Evolutionary conservation across 2,329 filamentous ascomycete species (phyloP), one percentile per base, ranked within the genome.

Genomic region (Hypoxylon sp.): DNA sequence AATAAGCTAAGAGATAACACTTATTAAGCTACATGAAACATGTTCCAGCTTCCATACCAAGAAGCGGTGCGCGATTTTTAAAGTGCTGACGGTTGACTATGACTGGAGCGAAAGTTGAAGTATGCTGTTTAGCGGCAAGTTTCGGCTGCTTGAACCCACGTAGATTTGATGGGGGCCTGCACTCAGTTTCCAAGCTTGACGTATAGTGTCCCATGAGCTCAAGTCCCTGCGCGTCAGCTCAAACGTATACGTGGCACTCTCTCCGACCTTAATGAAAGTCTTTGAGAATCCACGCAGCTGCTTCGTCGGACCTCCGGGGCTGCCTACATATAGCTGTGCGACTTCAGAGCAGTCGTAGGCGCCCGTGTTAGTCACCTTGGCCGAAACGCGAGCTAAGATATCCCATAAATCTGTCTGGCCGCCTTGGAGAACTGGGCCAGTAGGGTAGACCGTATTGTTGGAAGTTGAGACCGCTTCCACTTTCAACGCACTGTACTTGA

Each of bases 321-420:
- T 79, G 4, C 73, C 69, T n/a, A 89, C 75, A 73, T 89, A 89
- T 0, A 90, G 78, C 76, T 90, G 87, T 2, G 84, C 79, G 0
- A 89, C 83, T 9, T 83, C 80, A 1, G 82, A 82, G 25, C 85
- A 87, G 21, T 77, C 73, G 0, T 86, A 75, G 1, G 72, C 64
- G 17, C 87, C 87, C 0, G 82, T 85, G 78, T 90, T 90, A 36
- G 76, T 78, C 5, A 90, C 73, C 0, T 80, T 77, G 1, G 83
- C 81, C 1, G 80, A 79, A 9, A 87, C 81, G 45, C 77, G 83
- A 65, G 80, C 82, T n/a, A 89, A 71, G 6, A 77, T 78, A 6
- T 84, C 81, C 82, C 84, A 89, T 23, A 90, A 82, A 19, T 84
- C 84, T 0, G 82, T 76, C 72, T 87, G 84, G 1, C 88, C 88